A percentile compares a stretch with the other conserved stretches of the same genome.
Conservation (phyloP, 768 basidiomycete species). For the Tephrocybe sp. region DNA sequence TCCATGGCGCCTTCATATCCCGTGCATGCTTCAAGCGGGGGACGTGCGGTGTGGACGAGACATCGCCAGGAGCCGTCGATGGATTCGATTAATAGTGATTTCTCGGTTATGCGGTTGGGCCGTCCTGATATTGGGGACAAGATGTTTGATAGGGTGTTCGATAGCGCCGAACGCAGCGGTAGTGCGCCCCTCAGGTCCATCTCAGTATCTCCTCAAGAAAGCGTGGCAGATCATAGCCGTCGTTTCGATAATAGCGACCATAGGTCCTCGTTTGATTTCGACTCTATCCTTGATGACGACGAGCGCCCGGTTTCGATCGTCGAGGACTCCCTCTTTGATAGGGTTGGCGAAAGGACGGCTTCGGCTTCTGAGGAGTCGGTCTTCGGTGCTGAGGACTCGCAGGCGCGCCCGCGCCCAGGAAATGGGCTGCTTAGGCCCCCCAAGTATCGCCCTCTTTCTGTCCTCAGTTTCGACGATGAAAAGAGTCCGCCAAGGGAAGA, state of each 20-base stretch:
- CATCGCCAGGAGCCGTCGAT: slow-evolving; percentile 55
- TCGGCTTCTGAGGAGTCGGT: slow-evolving; percentile 58
- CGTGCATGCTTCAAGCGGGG: slow-evolving; percentile 47
- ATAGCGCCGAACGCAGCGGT: slow-evolving; percentile 31
- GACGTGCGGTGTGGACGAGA: slow-evolving; percentile 57
- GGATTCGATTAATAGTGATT: slow-evolving; percentile 68
- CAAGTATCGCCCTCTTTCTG: slow-evolving; percentile 64
- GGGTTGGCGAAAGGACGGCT: slow-evolving; percentile 47
- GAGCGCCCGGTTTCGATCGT: slow-evolving; percentile 34
- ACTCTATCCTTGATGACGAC: slow-evolving; percentile 65
- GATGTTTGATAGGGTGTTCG: slow-evolving; percentile 64
- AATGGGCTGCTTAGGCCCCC: slow-evolving; percentile 38
- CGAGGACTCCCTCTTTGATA: slow-evolving; percentile 47
- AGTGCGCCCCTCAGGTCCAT: slow-evolving; percentile 59
- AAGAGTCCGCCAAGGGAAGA: slow-evolving; percentile 62
- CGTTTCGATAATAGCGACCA: slow-evolving; percentile 18
- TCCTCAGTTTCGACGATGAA: slow-evolving; percentile 47
- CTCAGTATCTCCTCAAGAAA: slow-evolving; percentile 60
- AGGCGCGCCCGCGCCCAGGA: slow-evolving; percentile 25
- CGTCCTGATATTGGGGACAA: slow-evolving; percentile 82
- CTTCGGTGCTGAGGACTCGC: slow-evolving; percentile 51
- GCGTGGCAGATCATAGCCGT: slow-evolving; percentile 18
- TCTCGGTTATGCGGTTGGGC: slow-evolving; percentile 52
- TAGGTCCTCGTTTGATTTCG: slow-evolving; percentile 53
- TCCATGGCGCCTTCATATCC: slow-evolving; percentile 59